Percentiles rank a stretch among this genome's conserved stretches.
Conservation (phyloP, 2,329 filamentous ascomycete genomes). For the Lachnellula cervina region DNA sequence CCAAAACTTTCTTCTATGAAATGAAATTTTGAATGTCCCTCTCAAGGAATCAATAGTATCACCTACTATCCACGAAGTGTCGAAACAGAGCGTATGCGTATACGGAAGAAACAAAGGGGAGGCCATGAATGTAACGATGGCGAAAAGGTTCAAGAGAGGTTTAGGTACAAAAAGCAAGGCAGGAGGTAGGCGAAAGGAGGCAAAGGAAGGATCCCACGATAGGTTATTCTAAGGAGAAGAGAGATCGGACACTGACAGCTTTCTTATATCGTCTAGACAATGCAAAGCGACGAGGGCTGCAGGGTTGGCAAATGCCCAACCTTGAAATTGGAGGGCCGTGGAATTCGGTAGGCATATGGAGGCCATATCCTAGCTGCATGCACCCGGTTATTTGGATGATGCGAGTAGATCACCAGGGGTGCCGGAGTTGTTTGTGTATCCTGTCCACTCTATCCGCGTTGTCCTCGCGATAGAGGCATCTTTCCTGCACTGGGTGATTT, state of each 20-base stretch:
- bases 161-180: constrained; percentile 66
- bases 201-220: not conserved
- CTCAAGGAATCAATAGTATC: constrained; percentile 15
- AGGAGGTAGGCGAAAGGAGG: constrained; percentile 63
- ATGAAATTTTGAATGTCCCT: constrained; percentile 3
- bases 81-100: constrained; percentile 12
- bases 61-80: constrained; percentile 17
- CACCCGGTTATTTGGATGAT: not conserved
- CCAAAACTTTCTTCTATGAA: not conserved
- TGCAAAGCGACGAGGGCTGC: no score
- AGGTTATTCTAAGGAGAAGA: not conserved
- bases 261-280: no score
- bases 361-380: constrained; percentile 4
- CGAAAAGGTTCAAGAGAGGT: constrained; percentile 14
- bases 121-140: constrained; percentile 2
- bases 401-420: constrained; percentile 6
- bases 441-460: no score
- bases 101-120: constrained; percentile 15
- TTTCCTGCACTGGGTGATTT: constrained; percentile 12
- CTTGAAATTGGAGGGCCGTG: constrained; percentile 7
- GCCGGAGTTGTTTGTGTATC: not conserved
- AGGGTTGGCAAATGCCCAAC: not conserved
- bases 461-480: constrained; percentile 12
- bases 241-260: no score
- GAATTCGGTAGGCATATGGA: constrained; percentile 14